A percentile compares a stretch with the other conserved stretches of the same genome.
Conservation (phyloP, 2,329 filamentous ascomycete genomes). For the Lizonia empirigonia region DNA sequence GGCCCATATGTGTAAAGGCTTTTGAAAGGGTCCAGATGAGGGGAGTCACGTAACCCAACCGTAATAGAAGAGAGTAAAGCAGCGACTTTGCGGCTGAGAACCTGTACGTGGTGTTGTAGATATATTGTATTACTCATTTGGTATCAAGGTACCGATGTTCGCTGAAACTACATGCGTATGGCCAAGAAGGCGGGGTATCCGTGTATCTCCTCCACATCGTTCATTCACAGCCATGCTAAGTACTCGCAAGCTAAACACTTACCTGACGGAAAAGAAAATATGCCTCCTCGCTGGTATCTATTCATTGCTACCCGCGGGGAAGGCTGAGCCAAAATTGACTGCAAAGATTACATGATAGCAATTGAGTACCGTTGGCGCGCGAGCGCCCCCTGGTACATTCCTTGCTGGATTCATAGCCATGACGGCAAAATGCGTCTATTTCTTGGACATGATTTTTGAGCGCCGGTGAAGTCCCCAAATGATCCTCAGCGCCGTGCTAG, state of each 20-base stretch:
- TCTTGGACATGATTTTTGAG: constrained; percentile 28
- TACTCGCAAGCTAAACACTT: background rate
- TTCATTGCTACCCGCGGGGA: background rate
- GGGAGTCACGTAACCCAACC: background rate
- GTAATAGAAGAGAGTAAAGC: background rate
- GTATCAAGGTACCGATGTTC: constrained; percentile 7
- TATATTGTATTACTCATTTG: constrained; percentile 2
- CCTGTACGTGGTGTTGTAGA: background rate
- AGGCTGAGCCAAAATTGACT: background rate
- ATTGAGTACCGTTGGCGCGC: background rate
- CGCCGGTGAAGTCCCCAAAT: constrained; percentile 19
- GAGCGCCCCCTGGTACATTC: constrained; percentile 9
- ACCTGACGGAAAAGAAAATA: background rate
- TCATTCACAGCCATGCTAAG: background rate
- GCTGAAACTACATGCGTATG: constrained; percentile 6
- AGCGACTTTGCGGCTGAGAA: background rate
- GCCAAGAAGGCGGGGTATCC: constrained; percentile 19
- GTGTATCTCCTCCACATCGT: constrained; percentile 7
- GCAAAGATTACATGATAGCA: background rate
- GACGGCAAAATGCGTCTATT: constrained; percentile 51
- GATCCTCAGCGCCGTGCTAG: constrained; percentile 21
- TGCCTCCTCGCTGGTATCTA: background rate
- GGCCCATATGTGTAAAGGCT: background rate
- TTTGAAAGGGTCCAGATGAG: background rate
- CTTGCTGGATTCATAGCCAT: constrained; percentile 43